Conservation (phyloP, 148 eudicot genomes). For the Gaultheria prostrata region DNA sequence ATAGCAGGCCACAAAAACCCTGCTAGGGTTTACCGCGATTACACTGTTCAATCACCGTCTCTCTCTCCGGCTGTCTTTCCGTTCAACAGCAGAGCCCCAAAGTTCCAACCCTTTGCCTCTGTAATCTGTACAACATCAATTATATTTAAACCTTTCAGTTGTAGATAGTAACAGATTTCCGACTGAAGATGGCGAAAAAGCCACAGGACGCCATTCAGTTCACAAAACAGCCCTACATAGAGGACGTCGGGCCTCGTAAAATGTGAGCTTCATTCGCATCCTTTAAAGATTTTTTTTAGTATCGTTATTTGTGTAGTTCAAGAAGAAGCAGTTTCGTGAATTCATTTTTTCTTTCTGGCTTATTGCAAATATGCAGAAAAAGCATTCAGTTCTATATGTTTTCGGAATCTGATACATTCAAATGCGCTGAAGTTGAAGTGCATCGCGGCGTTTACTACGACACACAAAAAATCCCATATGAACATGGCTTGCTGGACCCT, state of each 20-base stretch:
- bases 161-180: neutral
- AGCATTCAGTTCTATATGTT: conserved; percentile 66
- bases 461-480: conserved; percentile 37
- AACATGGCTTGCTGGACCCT: conserved; percentile 75
- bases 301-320: neutral
- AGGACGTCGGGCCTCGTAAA: conserved; percentile 72
- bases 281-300: neutral
- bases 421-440: conserved; percentile 64
- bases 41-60: neutral
- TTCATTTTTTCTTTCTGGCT: neutral
- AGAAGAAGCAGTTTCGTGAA: neutral
- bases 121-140: neutral
- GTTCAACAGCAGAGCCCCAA: neutral
- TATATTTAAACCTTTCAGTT: neutral
- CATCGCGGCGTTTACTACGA: conserved; percentile 48
- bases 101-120: neutral
- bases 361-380: conserved; percentile 38
- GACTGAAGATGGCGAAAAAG: conserved; percentile 24
- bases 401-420: conserved; percentile 53
- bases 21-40: neutral
- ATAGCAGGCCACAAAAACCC: neutral
- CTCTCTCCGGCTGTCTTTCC: neutral
- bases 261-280: conserved; percentile 35
- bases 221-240: conserved; percentile 72
- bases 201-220: conserved; percentile 39